Evolutionary conservation across 305 asterid genomes (phyloP), one percentile per base, ranked within the genome.

Genomic region (Andrographis paniculata): DNA sequence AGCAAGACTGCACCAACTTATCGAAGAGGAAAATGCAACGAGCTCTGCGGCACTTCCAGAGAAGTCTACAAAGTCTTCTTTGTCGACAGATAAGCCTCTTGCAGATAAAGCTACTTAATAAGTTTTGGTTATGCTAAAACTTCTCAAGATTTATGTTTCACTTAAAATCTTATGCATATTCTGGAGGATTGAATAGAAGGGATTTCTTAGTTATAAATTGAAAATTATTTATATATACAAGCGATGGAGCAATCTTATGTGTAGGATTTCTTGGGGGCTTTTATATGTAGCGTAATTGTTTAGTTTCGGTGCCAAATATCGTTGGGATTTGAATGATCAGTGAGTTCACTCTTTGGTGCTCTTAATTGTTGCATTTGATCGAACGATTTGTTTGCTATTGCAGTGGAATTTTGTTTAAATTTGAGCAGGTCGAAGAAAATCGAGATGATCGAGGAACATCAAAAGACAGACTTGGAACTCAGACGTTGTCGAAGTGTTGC

Each of bases 1-100:
- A 56, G 84, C 72, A 41, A 72, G 69, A 59, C 84, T 82, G 20
- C 74, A 78, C 41, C 66, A 68, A 55, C 68, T 65, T 6, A 68
- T 72, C 50, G 78, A 70, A 68, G 62, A 67, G 17, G 81, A 76
- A 64, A 63, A 60, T 39, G 37, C 72, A 0, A 40, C 72, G 17
- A 64, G 56, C 56, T 52, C 73, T 37, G 33, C 60, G 45, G 49
- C n/a, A n/a, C n/a, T n/a, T n/a, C n/a, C 53, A 33, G 62, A 42
- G 50, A 15, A 48, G 37, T 39, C 64, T 1, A 31, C 33, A 19
- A 35, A 50, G 22, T 28, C 76, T 54, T 52, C 57, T 19, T 51
- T 61, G 13, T 44, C 20, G 52, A 42, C 52, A 36, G 53, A 54
- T 24, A 70, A 69, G 52, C 60, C 65, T 22, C 52, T 70, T 30